Percentiles rank a stretch among this genome's conserved stretches.
phyloP scores from a whole-genome alignment of 2,329 filamentous ascomycete genomes.

The Magnaporthiopsis poae region DNA sequence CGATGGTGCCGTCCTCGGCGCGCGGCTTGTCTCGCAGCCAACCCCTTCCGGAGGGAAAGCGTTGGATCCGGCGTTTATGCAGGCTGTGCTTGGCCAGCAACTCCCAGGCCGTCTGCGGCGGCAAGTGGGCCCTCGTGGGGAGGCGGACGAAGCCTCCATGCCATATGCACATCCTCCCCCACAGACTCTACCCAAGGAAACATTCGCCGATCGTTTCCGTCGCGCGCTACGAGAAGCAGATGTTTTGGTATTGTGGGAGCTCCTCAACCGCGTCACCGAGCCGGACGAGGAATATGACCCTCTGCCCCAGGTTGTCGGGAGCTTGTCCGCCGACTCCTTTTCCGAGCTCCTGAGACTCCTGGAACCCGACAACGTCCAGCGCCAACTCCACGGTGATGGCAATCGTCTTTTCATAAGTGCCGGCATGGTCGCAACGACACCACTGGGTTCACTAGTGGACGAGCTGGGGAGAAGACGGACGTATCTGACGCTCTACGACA shows the following conservation, averaged over 20 bases:
- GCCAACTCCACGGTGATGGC: conserved; percentile 28
- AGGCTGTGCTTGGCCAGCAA: background rate
- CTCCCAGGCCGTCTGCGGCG: too few relatives aligned
- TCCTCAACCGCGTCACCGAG: background rate
- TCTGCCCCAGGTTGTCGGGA: conserved; percentile 19
- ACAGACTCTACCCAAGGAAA: background rate
- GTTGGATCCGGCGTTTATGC: background rate
- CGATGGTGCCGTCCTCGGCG: background rate
- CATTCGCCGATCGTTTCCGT: background rate
- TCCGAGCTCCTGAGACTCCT: conserved; percentile 54
- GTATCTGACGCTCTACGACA: conserved; percentile 27
- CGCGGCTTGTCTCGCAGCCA: background rate
- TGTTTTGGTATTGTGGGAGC: conserved; percentile 4
- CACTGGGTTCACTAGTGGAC: conserved; percentile 29
- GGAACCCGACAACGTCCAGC: conserved; percentile 44
- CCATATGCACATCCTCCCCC: too few relatives aligned
- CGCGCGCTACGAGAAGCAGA: background rate
- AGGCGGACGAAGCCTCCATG: background rate
- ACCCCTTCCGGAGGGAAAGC: background rate
- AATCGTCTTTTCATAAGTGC: conserved; percentile 20
- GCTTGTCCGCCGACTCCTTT: conserved; percentile 46
- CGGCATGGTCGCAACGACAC: conserved; percentile 31
- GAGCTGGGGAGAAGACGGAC: conserved; percentile 34
- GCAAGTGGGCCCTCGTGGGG: background rate
- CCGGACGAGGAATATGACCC: background rate